phyloP scores from a whole-genome alignment of 2,329 filamentous ascomycete species.

The Clarireedia paspali region DNA sequence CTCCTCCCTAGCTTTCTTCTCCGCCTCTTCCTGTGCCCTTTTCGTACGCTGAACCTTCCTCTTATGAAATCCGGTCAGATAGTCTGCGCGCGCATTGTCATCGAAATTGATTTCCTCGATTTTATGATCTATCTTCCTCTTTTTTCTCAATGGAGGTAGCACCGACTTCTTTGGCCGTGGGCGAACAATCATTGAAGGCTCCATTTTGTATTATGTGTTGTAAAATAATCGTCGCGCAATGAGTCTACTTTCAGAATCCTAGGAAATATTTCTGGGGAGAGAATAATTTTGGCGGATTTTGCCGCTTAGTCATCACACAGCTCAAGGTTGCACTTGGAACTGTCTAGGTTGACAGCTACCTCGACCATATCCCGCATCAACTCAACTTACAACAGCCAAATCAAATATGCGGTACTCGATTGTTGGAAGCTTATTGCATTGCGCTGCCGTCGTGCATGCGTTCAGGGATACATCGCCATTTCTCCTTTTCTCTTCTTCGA shows the following conservation, averaged over 20 bases:
- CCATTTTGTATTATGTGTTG: constrained; percentile 11
- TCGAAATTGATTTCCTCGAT: constrained; percentile 86
- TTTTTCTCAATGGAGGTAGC: constrained; percentile 56
- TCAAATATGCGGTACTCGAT: constrained; percentile 47
- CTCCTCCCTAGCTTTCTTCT: constrained; percentile 70
- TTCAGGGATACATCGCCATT: constrained; percentile 87
- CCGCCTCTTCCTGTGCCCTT: constrained; percentile 73
- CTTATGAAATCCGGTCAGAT: constrained; percentile 93
- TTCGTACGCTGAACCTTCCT: constrained; percentile 82
- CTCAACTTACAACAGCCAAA: constrained; percentile 7
- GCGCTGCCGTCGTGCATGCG: constrained; percentile 55
- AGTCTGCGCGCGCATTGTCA: constrained; percentile 69
- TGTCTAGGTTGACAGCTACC: background rate
- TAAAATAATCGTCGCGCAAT: background rate
- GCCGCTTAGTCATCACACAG: background rate
- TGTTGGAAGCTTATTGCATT: constrained; percentile 40
- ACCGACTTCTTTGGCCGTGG: constrained; percentile 50
- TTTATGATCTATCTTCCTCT: constrained; percentile 47
- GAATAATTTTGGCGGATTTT: constrained; percentile 7
- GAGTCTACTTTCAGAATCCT: background rate
- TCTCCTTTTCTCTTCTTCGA: constrained; percentile 68
- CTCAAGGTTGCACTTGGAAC: background rate
- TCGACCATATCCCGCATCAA: background rate
- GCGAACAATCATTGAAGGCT: constrained; percentile 42
- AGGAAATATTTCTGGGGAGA: constrained; percentile 1